Base-by-base conservation (phyloP, 2,329 filamentous ascomycete species). In the Talaromyces sp. region DNA sequence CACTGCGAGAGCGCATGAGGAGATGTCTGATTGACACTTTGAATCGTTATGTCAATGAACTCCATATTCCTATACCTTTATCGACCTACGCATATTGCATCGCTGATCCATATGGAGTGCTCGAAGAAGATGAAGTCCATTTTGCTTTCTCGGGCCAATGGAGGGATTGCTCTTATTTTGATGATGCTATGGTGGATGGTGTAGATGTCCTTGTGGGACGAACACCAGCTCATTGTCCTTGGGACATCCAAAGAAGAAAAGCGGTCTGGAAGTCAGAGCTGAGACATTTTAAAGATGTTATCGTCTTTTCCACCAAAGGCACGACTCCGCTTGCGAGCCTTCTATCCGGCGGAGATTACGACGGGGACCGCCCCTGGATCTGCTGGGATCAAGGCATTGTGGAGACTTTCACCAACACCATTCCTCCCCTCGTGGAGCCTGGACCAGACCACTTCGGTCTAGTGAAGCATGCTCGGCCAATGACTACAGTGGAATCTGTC, bases 301-400 rank as follows among this genome's bases (percentile, higher is more conserved):
- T 87, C 15, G 79, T 89, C 0, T 88, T 89, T 67, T 77, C 87
- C 0, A 80, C 79, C 0, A 78, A 73, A 65, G 87, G 87, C 0
- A 68, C 76, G 7, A 80, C 78, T 17, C 84, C 87, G 0, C 74
- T 87, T 0, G 87, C 86, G 0, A 80, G 80, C n/a, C 84, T 86
- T 71, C 75, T 89, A 0, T 87, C 87, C 27, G 87, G 87, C 5
- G 87, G 87, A 8, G 87, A 89, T 70, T 89, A 89, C 65, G 87
- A 89, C 68, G 87, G 87, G 0, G 87, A 89, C 65, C 82, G 75
- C 2, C 78, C 86, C 31, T 89, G 86, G 84, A 72, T 87, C 0
- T 87, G 84, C 70, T 89, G 86, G 85, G 86, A 89, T 61, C 75
- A 77, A 2, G 73, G 73, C 5, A 78, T 89, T 0, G 84, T 85